Conservation (phyloP, 208 protist genomes). For the Strigomonas culicis region DNA sequence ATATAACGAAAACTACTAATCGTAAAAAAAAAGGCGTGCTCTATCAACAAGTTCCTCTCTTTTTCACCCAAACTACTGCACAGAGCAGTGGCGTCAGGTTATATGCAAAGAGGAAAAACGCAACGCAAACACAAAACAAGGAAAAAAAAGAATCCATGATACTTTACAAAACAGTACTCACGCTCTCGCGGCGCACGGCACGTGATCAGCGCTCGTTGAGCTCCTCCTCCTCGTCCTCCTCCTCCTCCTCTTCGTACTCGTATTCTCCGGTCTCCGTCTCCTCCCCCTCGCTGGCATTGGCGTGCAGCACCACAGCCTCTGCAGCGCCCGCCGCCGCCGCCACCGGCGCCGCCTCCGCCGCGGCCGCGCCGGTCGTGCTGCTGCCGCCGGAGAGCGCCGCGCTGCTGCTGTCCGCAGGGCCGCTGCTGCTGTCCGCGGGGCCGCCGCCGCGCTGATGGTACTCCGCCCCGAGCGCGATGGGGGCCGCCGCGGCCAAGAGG, state of each 20-base stretch:
- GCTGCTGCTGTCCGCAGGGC: too few species aligned
- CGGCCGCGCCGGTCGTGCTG: too few species aligned
- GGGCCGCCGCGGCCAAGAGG: slow-evolving; percentile 26
- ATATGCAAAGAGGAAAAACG: slow-evolving; percentile 14
- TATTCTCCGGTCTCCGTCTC: slow-evolving; percentile 16
- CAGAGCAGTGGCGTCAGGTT: too few species aligned
- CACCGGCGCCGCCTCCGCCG: not conserved
- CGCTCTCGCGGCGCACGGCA: too few species aligned
- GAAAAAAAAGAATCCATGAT: not conserved
- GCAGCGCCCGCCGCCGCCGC: not conserved
- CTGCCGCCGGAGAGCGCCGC: too few species aligned
- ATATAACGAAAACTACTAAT: not conserved
- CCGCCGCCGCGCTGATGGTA: slow-evolving; percentile 32
- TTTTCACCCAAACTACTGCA: too few species aligned
- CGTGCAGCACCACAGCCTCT: too few species aligned
- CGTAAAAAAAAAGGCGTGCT: slow-evolving; percentile 10
- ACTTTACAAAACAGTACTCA: not conserved
- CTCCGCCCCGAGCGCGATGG: slow-evolving; percentile 20
- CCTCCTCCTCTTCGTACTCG: slow-evolving; percentile 10
- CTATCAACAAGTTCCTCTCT: too few species aligned
- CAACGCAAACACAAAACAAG: not conserved
- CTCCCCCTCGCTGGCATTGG: slow-evolving; percentile 10
- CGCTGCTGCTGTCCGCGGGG: too few species aligned
- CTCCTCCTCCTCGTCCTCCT: slow-evolving; percentile 7
- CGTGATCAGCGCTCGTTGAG: not conserved